These are phyloP conservation scores for Spinellus fusiger DNA, from an alignment of 192 early-diverging fungal species.

Conservation along the genomic window DNA sequence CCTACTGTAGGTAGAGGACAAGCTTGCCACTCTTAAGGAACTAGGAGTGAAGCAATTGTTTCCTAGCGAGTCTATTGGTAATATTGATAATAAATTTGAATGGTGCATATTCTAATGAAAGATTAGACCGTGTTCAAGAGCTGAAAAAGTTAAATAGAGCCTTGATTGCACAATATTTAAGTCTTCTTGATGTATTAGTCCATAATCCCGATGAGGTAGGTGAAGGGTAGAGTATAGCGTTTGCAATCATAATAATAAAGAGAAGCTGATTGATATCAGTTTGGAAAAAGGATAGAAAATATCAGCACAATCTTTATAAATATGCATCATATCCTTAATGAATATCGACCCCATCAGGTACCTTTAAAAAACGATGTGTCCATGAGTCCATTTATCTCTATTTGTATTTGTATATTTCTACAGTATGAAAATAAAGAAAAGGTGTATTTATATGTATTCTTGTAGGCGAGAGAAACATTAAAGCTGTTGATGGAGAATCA, in stretches of 20 bases:
- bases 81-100: background rate
- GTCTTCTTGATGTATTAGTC: slow-evolving; percentile 59
- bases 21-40: slow-evolving; percentile 50
- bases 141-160: slow-evolving; percentile 60
- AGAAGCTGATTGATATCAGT: slow-evolving; percentile 30
- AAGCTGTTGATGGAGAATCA: slow-evolving; percentile 62
- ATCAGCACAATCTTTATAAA: slow-evolving; percentile 70
- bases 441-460: too few species aligned
- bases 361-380: too few species aligned
- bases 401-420: background rate
- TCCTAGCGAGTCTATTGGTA: slow-evolving; percentile 46
- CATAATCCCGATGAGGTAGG: slow-evolving; percentile 46
- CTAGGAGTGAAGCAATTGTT: slow-evolving; percentile 62
- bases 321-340: slow-evolving; percentile 80
- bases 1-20: slow-evolving; percentile 42
- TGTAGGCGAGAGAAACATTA: slow-evolving; percentile 54
- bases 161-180: slow-evolving; percentile 60
- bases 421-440: background rate
- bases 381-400: too few species aligned
- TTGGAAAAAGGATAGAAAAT: slow-evolving; percentile 52
- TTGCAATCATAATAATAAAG: background rate
- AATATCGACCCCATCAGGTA: slow-evolving; percentile 76
- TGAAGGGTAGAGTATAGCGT: slow-evolving; percentile 15
- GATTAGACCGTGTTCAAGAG: slow-evolving; percentile 56
- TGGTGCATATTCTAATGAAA: background rate